phyloP scores from a whole-genome alignment of 768 basidiomycete species.

The Daedalea quercina region DNA sequence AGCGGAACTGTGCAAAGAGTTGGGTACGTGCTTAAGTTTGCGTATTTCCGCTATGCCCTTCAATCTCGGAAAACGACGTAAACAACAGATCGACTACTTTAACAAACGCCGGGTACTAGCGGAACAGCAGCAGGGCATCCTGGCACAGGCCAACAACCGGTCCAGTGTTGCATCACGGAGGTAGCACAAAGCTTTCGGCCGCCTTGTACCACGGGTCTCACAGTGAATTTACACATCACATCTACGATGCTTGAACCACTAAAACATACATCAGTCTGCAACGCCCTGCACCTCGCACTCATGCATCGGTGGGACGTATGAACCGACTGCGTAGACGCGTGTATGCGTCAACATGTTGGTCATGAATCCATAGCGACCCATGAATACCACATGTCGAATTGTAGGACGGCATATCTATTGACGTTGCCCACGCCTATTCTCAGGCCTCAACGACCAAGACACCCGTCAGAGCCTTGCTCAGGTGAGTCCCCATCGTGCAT shows the following conservation, averaged over 20 bases:
- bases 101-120: constrained; percentile 84
- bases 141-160: constrained; percentile 40
- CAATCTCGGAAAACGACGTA: not conserved
- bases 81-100: constrained; percentile 81
- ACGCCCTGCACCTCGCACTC: too few relatives aligned
- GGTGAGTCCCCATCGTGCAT: not conserved
- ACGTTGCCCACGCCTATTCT: too few relatives aligned
- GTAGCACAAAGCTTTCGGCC: not conserved
- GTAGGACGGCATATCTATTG: too few relatives aligned
- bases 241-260: not conserved
- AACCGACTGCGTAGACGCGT: too few relatives aligned
- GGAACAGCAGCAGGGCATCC: constrained; percentile 68
- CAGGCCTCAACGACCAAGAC: too few relatives aligned
- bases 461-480: too few relatives aligned
- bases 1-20: constrained; percentile 75
- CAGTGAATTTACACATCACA: too few relatives aligned
- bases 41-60: not conserved
- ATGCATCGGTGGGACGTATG: too few relatives aligned
- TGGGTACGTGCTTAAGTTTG: constrained; percentile 54
- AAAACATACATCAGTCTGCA: too few relatives aligned
- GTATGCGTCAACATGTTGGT: too few relatives aligned
- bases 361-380: too few relatives aligned
- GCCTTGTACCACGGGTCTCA: not conserved
- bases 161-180: constrained; percentile 24
- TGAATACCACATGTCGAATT: too few relatives aligned